Evolutionary conservation across 2,329 filamentous ascomycete species (phyloP), one percentile per base, ranked within the genome.

Genomic region (Parascedosporium putredinis): DNA sequence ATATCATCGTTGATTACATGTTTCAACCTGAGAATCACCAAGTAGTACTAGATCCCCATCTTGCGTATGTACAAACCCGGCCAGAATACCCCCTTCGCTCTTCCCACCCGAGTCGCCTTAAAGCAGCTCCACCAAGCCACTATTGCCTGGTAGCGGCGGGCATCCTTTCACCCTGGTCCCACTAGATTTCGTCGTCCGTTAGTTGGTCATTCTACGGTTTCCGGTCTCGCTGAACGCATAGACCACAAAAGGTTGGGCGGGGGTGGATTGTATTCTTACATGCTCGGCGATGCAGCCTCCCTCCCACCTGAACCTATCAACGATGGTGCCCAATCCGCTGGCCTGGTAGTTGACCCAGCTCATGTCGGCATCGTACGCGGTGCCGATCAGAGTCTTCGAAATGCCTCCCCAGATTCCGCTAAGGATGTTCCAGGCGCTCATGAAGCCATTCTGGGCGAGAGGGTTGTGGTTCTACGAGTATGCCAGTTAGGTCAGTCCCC

Each of bases 251-350:
- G n/a, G n/a, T n/a, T n/a, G n/a, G n/a, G 20, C 9, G 38, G 38
- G 36, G 18, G 23, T 42, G 20, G 9, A 12, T 31, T 6, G 27
- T 6, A 31, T 42, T 22, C 54, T 49, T 40, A 56, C 54, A 20
- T 56, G 54, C 22, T 56, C 54, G 5, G 50, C 52, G 10, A 56
- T 56, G 24, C 54, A 56, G 4, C 54, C 54, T n/a, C 31, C 38
- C 20, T 55, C 50, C 54, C 54, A 56, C n/a, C 54, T 24, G 22
- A 53, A 56, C 44, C 54, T 46, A 44, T 56, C 54, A 12, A 56
- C 50, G 5, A 56, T 45, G 2, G 50, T 50, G 7, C 54, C 54
- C 7, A 51, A 14, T 1, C 49, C 47, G 12, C 47, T 52, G 4
- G 49, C 31, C 34, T 48, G 49, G 23, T 56, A 56, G 47, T 56